phyloP scores from a whole-genome alignment of 495 filamentous ascomycete species.

The Penicillium goetzii region DNA sequence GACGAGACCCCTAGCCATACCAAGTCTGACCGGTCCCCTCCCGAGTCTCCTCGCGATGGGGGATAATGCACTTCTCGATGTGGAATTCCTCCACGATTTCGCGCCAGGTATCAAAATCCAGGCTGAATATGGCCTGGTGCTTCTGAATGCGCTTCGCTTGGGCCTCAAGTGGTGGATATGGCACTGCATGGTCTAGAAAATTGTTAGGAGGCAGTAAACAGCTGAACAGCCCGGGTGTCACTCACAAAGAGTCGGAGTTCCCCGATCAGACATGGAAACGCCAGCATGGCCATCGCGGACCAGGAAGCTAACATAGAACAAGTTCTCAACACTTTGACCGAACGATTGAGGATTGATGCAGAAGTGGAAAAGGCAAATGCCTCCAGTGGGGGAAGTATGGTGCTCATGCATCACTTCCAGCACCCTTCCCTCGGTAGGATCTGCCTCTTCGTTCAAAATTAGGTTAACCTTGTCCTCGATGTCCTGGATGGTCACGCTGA shows the following conservation, averaged over 20 bases:
- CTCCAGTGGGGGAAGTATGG: conserved; percentile 62
- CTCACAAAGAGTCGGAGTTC: conserved; percentile 76
- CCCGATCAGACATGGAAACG: conserved; percentile 63
- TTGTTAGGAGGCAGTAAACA: conserved; percentile 30
- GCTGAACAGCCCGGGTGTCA: background rate
- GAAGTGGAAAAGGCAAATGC: conserved; percentile 77
- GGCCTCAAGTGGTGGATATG: conserved; percentile 48
- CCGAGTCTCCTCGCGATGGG: conserved; percentile 70
- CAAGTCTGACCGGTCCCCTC: conserved; percentile 65
- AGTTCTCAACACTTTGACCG: conserved; percentile 93
- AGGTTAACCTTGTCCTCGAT: conserved; percentile 40
- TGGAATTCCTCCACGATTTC: conserved; percentile 72
- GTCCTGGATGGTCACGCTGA: conserved; percentile 44
- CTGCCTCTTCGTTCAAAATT: conserved; percentile 34
- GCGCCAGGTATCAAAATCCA: conserved; percentile 83
- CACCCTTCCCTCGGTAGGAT: conserved; percentile 39
- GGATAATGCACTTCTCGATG: conserved; percentile 79
- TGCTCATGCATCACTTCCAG: conserved; percentile 55
- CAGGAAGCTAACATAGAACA: conserved; percentile 96
- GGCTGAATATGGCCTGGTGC: conserved; percentile 80
- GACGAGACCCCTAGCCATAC: conserved; percentile 60
- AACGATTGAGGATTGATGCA: conserved; percentile 88
- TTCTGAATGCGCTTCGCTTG: conserved; percentile 58
- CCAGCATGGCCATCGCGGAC: conserved; percentile 81
- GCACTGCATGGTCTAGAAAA: conserved; percentile 40